These are phyloP conservation scores for Sclerotinia trifoliorum DNA, from an alignment of 2,329 filamentous ascomycete species.

Conservation along the genomic window DNA sequence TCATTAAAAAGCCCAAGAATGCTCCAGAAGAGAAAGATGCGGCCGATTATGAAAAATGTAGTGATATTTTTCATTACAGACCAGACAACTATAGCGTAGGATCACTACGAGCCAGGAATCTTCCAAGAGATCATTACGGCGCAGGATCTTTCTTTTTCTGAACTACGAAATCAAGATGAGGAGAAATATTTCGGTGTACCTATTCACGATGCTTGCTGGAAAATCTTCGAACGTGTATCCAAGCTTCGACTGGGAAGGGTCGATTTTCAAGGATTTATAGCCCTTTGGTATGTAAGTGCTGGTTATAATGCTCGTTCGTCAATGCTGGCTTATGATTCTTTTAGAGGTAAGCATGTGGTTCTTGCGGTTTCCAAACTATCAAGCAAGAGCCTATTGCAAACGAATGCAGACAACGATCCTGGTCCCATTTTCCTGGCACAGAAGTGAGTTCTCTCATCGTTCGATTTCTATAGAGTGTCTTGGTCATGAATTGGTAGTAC, in stretches of 20 bases:
- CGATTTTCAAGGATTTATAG: conserved; percentile 26
- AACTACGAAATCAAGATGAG: not conserved
- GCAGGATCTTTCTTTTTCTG: conserved; percentile 5
- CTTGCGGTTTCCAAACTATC: conserved; percentile 24
- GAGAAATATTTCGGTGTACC: conserved; percentile 16
- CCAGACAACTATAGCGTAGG: conserved; percentile 12
- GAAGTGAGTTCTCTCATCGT: conserved; percentile 7
- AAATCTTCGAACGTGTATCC: conserved; percentile 26
- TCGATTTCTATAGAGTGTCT: too few relatives aligned
- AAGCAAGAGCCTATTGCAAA: conserved; percentile 17
- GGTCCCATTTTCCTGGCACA: conserved; percentile 23
- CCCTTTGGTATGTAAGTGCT: conserved; percentile 23
- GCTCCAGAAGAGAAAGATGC: conserved; percentile 13
- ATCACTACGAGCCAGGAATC: not conserved
- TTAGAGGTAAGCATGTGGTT: conserved; percentile 20
- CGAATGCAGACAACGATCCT: conserved; percentile 14
- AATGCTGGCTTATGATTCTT: not conserved
- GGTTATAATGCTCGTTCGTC: not conserved
- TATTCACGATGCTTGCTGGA: conserved; percentile 27
- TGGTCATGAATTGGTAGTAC: conserved; percentile 8
- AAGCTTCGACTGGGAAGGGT: conserved; percentile 23
- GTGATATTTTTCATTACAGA: conserved; percentile 24
- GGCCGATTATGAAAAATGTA: conserved; percentile 19
- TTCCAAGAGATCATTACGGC: conserved; percentile 14
- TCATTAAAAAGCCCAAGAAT: conserved; percentile 19